Base-by-base conservation (phyloP, 2,329 filamentous ascomycete genomes). In the Fragosphaeria purpurea region DNA sequence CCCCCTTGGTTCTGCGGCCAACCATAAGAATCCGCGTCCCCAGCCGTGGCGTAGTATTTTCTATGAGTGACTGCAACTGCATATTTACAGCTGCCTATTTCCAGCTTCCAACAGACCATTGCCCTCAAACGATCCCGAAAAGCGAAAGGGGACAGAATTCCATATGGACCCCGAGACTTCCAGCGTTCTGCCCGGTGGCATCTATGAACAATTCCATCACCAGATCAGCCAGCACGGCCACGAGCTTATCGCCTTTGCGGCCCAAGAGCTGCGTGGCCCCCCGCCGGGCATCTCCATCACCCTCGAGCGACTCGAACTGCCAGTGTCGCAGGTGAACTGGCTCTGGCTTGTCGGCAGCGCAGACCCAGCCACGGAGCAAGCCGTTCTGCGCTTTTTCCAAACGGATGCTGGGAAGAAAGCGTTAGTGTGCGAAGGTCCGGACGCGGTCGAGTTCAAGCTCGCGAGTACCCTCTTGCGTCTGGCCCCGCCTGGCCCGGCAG, bases 311-410 rank as follows among this genome's bases (percentile, higher is more conserved):
- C 43, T 45, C 43, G 43, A 45, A 34, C 33, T 35, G 43, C 43
- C 43, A 11, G 43, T n/a, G 43, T 34, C 33, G 11, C 33, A 33
- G 43, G 43, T 45, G 5, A 45, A 38, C 43, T 45, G 43, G 43
- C 5, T 45, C 12, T 45, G 43, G 43, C n/a, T 45, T 33, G 43
- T 45, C 31, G 43, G 43, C 43, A 45, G 43, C 33, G 32, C 33
- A 9, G 43, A 45, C 43, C 31, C 32, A 22, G 43, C 43, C 33
- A 45, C 43, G 2, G 43, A 45, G 43, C 43, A 45, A 32, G 43
- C 43, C 43, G 33, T 45, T 33, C 43, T 45, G 7, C 43, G 33
- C 43, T 45, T 45, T 30, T 45, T 45, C 43, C 43, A 45, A 31
- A 45, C 43, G 33, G 43, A 45, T 31, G 43, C 43, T 12, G 43